A percentile compares a stretch with the other conserved stretches of the same genome.
Conservation (phyloP, 2,329 filamentous ascomycete species). For the Dothideomycetes sp. region DNA sequence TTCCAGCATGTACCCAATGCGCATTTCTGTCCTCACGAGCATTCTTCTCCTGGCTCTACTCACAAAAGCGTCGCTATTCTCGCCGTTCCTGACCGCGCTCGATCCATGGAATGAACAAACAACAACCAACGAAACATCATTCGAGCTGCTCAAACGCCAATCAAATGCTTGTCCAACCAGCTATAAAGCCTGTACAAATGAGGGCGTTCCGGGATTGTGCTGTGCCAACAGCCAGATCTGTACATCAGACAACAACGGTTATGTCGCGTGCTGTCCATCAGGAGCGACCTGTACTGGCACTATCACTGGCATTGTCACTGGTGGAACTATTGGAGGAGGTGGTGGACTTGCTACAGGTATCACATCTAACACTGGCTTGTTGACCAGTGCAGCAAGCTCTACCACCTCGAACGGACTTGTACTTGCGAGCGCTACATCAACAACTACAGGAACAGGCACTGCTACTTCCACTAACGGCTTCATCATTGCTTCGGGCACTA, state of each 20-base stretch:
- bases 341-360: conserved; percentile 11
- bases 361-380: conserved; percentile 10
- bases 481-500: conserved; percentile 18
- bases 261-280: conserved; percentile 51
- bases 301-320: conserved; percentile 27
- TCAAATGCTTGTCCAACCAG: conserved; percentile 36
- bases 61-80: conserved; percentile 7
- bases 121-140: conserved; percentile 1
- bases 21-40: not conserved
- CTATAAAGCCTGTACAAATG: conserved; percentile 41
- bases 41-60: conserved; percentile 1
- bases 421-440: conserved; percentile 11
- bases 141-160: conserved; percentile 23
- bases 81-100: conserved; percentile 8
- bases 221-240: conserved; percentile 44
- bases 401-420: conserved; percentile 16
- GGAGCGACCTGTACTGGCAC: conserved; percentile 48
- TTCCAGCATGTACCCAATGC: conserved; percentile 1
- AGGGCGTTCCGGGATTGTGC: conserved; percentile 44
- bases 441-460: conserved; percentile 10
- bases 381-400: conserved; percentile 12
- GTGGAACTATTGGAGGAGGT: conserved; percentile 18
- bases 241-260: conserved; percentile 42
- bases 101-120: conserved; percentile 5
- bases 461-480: conserved; percentile 15